Conservation (phyloP, 2,329 filamentous ascomycete genomes). For the Hymenoscyphus fructigenus region DNA sequence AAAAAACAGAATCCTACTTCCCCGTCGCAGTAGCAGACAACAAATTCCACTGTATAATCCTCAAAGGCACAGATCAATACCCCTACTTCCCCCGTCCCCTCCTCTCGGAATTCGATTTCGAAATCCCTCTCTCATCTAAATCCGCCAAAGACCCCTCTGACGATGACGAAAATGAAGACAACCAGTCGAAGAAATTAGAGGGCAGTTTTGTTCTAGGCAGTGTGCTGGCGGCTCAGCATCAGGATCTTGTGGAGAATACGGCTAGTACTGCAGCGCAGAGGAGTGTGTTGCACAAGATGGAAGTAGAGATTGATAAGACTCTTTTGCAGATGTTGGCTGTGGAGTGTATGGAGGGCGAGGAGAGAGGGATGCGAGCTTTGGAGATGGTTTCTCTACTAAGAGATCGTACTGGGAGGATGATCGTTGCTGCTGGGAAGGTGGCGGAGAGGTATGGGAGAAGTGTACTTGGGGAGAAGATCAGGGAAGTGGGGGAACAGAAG, state of each 20-base stretch:
- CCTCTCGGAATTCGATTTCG: conserved; percentile 90
- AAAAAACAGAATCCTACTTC: conserved; percentile 89
- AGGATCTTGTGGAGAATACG: conserved; percentile 70
- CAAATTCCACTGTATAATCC: conserved; percentile 97
- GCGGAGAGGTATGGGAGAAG: conserved; percentile 79
- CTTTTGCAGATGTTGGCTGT: conserved; percentile 83
- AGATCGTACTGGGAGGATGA: conserved; percentile 82
- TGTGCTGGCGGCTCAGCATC: conserved; percentile 70
- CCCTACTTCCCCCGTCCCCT: conserved; percentile 90
- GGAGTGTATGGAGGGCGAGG: conserved; percentile 91
- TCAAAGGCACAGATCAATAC: conserved; percentile 91
- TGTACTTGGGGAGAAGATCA: conserved; percentile 86
- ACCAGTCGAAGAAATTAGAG: conserved; percentile 66
- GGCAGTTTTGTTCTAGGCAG: conserved; percentile 77
- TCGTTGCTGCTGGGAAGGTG: conserved; percentile 87
- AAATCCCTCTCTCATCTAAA: conserved; percentile 69
- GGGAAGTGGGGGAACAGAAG: conserved; percentile 69
- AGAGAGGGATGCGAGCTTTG: conserved; percentile 89
- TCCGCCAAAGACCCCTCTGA: conserved; percentile 39
- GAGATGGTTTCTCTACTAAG: conserved; percentile 86
- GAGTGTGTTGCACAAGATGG: conserved; percentile 64
- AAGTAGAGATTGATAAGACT: conserved; percentile 86
- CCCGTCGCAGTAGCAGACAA: conserved; percentile 88
- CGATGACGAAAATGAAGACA: conserved; percentile 38
- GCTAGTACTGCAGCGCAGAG: conserved; percentile 65